These are phyloP conservation scores for Aspergillus saccharolyticus DNA, from an alignment of 495 filamentous ascomycete species.

Conservation along the genomic window DNA sequence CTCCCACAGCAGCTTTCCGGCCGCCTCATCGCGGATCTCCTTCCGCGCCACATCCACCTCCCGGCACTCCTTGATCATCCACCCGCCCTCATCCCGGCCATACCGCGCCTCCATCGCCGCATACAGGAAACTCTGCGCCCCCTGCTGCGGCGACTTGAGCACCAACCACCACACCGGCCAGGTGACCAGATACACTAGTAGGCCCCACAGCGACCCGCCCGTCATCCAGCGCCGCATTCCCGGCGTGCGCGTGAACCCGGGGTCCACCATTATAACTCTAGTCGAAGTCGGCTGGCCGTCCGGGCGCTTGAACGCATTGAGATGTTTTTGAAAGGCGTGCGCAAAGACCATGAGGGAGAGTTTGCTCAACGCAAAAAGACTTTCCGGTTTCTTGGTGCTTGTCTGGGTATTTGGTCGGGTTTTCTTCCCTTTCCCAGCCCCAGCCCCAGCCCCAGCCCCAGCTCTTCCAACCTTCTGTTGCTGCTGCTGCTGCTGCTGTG, in stretches of 20 bases:
- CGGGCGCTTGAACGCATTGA: constrained; percentile 73
- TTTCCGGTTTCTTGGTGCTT: constrained; percentile 13
- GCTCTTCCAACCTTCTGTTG: constrained; percentile 10
- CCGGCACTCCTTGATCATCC: constrained; percentile 81
- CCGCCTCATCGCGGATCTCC: constrained; percentile 73
- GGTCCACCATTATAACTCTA: constrained; percentile 78
- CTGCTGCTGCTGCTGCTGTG: neutral
- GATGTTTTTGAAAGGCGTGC: constrained; percentile 80
- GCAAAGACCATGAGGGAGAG: constrained; percentile 85
- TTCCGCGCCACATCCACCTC: constrained; percentile 61
- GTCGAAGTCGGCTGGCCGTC: constrained; percentile 77
- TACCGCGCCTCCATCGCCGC: constrained; percentile 76
- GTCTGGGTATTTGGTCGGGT: neutral
- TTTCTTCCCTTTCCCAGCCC: neutral
- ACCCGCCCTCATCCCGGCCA: constrained; percentile 60
- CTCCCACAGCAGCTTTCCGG: constrained; percentile 82
- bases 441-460: neutral
- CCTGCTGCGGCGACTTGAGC: constrained; percentile 75
- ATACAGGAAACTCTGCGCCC: constrained; percentile 79
- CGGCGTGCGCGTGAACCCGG: constrained; percentile 75
- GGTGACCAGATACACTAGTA: constrained; percentile 68
- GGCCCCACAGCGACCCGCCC: constrained; percentile 74
- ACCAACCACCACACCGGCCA: constrained; percentile 83
- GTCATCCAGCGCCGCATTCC: constrained; percentile 84
- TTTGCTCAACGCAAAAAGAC: constrained; percentile 80